These are phyloP conservation scores for Clathrospora elynae DNA, from an alignment of 2,329 filamentous ascomycete species.

Conservation along the genomic window DNA sequence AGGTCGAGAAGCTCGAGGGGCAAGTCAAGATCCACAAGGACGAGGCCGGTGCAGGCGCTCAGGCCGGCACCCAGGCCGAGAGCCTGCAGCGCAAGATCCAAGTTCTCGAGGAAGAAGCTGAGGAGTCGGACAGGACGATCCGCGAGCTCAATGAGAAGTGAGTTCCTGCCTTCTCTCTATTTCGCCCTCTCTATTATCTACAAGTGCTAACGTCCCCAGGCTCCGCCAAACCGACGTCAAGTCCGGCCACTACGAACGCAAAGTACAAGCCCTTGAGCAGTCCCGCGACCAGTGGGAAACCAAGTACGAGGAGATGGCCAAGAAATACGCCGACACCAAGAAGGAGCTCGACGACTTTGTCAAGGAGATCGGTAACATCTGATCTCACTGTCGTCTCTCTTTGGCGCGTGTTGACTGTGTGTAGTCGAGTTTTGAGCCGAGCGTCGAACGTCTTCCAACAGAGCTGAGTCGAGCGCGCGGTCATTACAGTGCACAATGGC, in stretches of 20 bases:
- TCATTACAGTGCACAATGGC: conserved; percentile 12
- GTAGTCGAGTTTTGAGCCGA: conserved; percentile 33
- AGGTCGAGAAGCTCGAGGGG: conserved; percentile 91
- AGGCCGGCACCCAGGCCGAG: conserved; percentile 89
- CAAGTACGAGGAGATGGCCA: conserved; percentile 97
- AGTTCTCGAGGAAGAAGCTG: conserved; percentile 96
- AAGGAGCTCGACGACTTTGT: conserved; percentile 93
- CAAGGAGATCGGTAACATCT: conserved; percentile 91
- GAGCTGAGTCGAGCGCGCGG: conserved; percentile 26
- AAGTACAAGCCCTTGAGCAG: conserved; percentile 93
- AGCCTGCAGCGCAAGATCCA: conserved; percentile 88
- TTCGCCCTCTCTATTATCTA: background rate
- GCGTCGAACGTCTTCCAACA: conserved; percentile 19
- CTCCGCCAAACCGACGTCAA: conserved; percentile 99
- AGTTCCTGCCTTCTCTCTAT: conserved; percentile 45
- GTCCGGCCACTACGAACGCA: conserved; percentile 98
- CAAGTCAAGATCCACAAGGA: conserved; percentile 86
- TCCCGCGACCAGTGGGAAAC: conserved; percentile 92
- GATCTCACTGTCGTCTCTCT: conserved; percentile 49
- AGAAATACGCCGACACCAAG: conserved; percentile 82
- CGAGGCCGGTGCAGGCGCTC: conserved; percentile 77
- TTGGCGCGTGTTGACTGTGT: conserved; percentile 40
- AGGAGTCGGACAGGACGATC: conserved; percentile 93
- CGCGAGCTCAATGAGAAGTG: conserved; percentile 99
- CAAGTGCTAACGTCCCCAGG: conserved; percentile 55